phyloP scores from a whole-genome alignment of 2,329 filamentous ascomycete genomes.

The Truncatella angustata region DNA sequence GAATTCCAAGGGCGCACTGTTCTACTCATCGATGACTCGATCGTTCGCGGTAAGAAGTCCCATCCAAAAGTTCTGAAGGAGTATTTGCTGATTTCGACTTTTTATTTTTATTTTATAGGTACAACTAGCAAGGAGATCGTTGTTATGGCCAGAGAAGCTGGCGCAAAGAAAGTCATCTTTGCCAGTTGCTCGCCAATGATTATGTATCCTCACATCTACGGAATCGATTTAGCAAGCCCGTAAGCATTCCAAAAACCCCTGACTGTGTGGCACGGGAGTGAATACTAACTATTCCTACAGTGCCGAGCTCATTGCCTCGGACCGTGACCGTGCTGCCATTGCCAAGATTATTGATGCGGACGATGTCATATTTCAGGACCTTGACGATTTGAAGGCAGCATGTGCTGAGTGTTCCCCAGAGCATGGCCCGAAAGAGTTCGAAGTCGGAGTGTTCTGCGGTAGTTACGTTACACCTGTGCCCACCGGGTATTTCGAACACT shows the following conservation, averaged over 20 bases:
- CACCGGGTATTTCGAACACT: conserved; percentile 77
- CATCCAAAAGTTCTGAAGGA: too few relatives aligned
- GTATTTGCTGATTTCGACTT: too few relatives aligned
- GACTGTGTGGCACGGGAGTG: too few relatives aligned
- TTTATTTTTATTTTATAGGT: too few relatives aligned
- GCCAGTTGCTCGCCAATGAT: conserved; percentile 80
- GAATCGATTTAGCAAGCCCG: conserved; percentile 7
- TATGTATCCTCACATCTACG: conserved; percentile 84
- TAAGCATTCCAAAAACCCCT: conserved; percentile 36
- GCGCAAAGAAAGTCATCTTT: conserved; percentile 79
- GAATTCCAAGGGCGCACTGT: conserved; percentile 83
- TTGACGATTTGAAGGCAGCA: conserved; percentile 76
- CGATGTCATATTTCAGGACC: conserved; percentile 72
- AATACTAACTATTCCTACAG: too few relatives aligned
- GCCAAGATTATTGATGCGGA: conserved; percentile 62
- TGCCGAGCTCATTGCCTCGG: conserved; percentile 25
- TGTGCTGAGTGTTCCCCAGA: conserved; percentile 70
- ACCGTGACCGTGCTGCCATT: conserved; percentile 33
- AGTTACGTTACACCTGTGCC: conserved; percentile 80
- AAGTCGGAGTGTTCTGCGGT: conserved; percentile 90
- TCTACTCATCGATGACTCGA: conserved; percentile 83
- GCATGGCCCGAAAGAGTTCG: conserved; percentile 64
- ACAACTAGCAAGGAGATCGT: conserved; percentile 80
- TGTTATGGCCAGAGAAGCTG: conserved; percentile 77
- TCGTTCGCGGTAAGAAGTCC: too few relatives aligned